Base-by-base conservation (phyloP, 352 stramenopile genomes). In the Phytophthora europaea region DNA sequence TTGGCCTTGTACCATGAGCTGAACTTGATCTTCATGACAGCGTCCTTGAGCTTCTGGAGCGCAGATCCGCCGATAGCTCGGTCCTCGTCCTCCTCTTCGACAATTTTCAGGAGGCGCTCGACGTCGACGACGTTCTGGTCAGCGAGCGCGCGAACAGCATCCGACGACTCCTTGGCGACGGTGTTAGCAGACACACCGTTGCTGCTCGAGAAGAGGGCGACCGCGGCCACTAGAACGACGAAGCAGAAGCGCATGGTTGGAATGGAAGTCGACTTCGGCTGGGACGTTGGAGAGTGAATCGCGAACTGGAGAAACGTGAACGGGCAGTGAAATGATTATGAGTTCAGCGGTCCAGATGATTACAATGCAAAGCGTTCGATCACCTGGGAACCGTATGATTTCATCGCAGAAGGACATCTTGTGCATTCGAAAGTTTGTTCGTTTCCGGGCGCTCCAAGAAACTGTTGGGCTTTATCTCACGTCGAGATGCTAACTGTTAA, bases 11-110 rank as follows among this genome's bases (percentile, higher is more conserved):
- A 63, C 57, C 57, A 63, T 9, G 57, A 63, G 20, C 20, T 34
- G 15, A 63, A 51, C 38, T 63, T 63, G 57, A 63, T 63, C 38
- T n/a, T 38, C 57, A 40, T 52, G 36, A 63, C 57, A 18, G 26
- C 23, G 20, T 22, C 7, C 38, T 63, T 63, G 38, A 63, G 36
- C 16, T 38, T 38, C 15, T 43, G 8, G 31, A 63, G 40, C 4
- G 5, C 6, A 4, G 38, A 34, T 3, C 7, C n/a, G n/a, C 31
- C 6, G 8, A 34, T 26, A 8, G 54, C 54, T 48, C 54, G 38
- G 1, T 52, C 38, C 15, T 53, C 54, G 13, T 61, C 38, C 16
- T 63, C 57, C 36, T 16, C 18, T 16, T 63, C 36, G 38, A 63
- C 16, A 16, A 15, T 28, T n/a, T 54, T 53, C 23, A 63, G 57